phyloP scores from a whole-genome alignment of 768 basidiomycete genomes.

The Calocera viscosa region DNA sequence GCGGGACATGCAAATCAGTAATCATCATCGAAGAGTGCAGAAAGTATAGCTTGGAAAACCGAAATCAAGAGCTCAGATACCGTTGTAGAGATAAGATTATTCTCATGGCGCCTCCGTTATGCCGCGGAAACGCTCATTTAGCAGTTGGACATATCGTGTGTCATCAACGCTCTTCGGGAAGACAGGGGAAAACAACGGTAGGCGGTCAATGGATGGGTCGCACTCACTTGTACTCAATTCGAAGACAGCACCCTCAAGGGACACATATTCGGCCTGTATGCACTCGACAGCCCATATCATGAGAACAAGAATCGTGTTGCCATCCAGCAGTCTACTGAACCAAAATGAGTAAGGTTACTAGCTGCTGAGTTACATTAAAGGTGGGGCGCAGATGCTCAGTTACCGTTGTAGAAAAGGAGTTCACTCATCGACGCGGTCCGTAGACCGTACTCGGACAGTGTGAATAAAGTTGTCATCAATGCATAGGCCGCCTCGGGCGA shows the following conservation, averaged over 20 bases:
- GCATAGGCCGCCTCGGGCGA: neutral
- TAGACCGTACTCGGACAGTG: constrained; percentile 4
- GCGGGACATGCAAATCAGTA: too few relatives aligned
- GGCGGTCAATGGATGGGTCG: neutral
- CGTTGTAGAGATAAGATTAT: constrained; percentile 7
- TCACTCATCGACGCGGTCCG: constrained; percentile 3
- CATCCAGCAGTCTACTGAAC: neutral
- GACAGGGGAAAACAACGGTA: neutral
- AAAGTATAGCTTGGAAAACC: too few relatives aligned
- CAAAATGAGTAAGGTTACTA: neutral
- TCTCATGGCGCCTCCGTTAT: neutral
- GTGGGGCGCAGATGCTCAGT: neutral
- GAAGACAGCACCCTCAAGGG: too few relatives aligned
- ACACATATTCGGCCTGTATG: too few relatives aligned
- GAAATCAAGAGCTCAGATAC: neutral
- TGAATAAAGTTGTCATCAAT: constrained; percentile 8
- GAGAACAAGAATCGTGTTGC: neutral
- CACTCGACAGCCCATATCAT: neutral
- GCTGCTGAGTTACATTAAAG: neutral
- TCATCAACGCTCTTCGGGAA: neutral
- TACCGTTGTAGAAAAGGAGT: constrained; percentile 5
- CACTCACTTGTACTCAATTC: too few relatives aligned
- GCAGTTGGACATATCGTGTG: constrained; percentile 9
- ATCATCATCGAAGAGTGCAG: too few relatives aligned
- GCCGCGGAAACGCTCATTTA: neutral